Percentiles rank a stretch among this genome's conserved stretches.
These are phyloP conservation scores for Hyaloraphidium curvatum DNA, from an alignment of 192 early-diverging fungal genomes.

Conservation along the genomic window DNA sequence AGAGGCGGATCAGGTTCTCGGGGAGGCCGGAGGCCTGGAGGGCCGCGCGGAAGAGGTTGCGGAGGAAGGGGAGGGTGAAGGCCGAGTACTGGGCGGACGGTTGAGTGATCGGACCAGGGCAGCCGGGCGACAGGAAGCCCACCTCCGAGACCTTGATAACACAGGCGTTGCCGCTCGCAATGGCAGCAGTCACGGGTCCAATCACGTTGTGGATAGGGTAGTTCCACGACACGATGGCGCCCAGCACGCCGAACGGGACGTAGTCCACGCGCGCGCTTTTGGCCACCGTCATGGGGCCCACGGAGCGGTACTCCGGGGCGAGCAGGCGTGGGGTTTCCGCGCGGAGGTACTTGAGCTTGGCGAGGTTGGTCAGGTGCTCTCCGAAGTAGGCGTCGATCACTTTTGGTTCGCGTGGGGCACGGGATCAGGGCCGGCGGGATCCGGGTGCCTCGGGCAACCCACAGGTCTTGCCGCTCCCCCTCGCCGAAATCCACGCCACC, in stretches of 20 bases:
- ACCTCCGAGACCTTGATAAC: conserved; percentile 69
- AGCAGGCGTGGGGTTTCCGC: conserved; percentile 53
- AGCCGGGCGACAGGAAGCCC: conserved; percentile 72
- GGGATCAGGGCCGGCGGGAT: background rate
- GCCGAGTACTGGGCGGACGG: conserved; percentile 49
- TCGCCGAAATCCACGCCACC: conserved; percentile 47
- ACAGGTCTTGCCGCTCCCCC: conserved; percentile 67
- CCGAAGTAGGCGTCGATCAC: conserved; percentile 66
- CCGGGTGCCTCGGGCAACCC: background rate
- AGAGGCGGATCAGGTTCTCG: conserved; percentile 55
- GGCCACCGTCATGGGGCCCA: conserved; percentile 52
- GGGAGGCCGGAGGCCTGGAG: conserved; percentile 52
- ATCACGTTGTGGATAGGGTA: conserved; percentile 52
- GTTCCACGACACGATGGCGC: conserved; percentile 72
- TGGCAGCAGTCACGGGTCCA: conserved; percentile 57
- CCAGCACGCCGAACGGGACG: conserved; percentile 60
- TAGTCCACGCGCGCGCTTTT: conserved; percentile 58
- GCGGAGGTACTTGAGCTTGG: conserved; percentile 60
- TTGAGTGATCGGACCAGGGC: too few species aligned
- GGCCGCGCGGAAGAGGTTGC: conserved; percentile 39
- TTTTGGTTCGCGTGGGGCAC: conserved; percentile 6
- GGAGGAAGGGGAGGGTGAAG: too few species aligned
- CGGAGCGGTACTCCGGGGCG: conserved; percentile 37
- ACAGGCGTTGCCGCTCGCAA: conserved; percentile 71
- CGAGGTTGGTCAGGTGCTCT: conserved; percentile 60